A percentile compares a stretch with the other conserved stretches of the same genome.
These are phyloP conservation scores for Noccaea bulbosa DNA, from an alignment of 345 rosid genomes.

Conservation along the genomic window DNA sequence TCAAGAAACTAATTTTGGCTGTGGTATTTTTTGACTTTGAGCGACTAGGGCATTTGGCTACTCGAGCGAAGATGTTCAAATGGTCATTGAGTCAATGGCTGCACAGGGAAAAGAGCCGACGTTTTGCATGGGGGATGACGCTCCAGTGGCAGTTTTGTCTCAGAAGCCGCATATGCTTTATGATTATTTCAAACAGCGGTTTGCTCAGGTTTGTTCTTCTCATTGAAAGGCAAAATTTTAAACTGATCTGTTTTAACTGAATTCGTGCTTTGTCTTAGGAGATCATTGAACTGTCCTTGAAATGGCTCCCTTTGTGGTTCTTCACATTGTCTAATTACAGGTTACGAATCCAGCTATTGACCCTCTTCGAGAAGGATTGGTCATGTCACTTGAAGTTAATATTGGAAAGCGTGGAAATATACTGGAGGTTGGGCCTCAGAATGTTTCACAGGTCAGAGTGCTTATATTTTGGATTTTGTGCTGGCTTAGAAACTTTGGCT, in stretches of 20 bases:
- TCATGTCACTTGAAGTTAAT: slow-evolving; percentile 96
- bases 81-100: slow-evolving; percentile 98
- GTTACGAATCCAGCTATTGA: slow-evolving; percentile 99
- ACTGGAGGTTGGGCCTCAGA: slow-evolving; percentile 91
- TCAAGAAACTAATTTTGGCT: slow-evolving; percentile 30
- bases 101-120: slow-evolving; percentile 98
- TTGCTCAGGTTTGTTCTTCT: slow-evolving; percentile 84
- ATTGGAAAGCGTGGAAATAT: slow-evolving; percentile 96
- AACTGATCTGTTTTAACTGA: background rate
- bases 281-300: slow-evolving; percentile 23
- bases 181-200: slow-evolving; percentile 98
- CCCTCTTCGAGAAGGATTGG: slow-evolving; percentile 96
- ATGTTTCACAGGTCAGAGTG: slow-evolving; percentile 80
- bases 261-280: slow-evolving; percentile 1
- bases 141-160: slow-evolving; percentile 88
- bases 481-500: slow-evolving; percentile 16
- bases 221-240: slow-evolving; percentile 12
- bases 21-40: slow-evolving; percentile 23
- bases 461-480: slow-evolving; percentile 23
- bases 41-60: slow-evolving; percentile 91
- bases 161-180: slow-evolving; percentile 94
- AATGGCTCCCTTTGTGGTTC: slow-evolving; percentile 24
- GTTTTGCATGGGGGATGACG: slow-evolving; percentile 98
- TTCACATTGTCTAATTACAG: slow-evolving; percentile 47
- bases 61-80: slow-evolving; percentile 99